Base-by-base conservation (phyloP, 176 grass and related monocot genomes). In the Tillandsia leiboldiana region DNA sequence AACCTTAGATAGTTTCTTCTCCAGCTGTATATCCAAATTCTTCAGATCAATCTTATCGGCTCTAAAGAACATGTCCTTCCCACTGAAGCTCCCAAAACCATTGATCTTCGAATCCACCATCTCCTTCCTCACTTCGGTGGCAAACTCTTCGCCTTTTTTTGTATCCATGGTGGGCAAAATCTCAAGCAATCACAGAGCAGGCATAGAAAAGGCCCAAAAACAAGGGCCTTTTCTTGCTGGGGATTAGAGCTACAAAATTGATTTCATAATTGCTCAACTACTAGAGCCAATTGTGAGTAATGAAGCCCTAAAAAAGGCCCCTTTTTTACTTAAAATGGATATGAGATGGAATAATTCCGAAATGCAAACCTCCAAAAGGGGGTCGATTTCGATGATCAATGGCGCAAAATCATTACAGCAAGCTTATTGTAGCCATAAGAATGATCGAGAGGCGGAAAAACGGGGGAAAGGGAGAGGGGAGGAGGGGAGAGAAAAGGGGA, bases 41-140 rank as follows among this genome's bases (percentile, higher is more conserved):
- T 78, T 85, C 15, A 92, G 82, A 63, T 92, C 93, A 52, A 97
- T 73, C 26, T 62, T 70, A 66, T 97, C 93, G 66, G 86, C 89
- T 48, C 89, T 78, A 11, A 91, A 51, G 65, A 90, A 90, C 65
- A 85, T 15, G 11, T 80, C 86, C 51, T 86, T 87, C 58, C 75
- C 75, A 24, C 66, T 65, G 18, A 67, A 51, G 62, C 72, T 72
- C n/a, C 67, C 65, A 26, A 50, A 10, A 33, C 33, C 42, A 6
- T 69, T 69, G 18, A 62, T 24, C 51, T 56, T 75, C 42, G 50
- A 53, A 50, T 69, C 13, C 50, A 51, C 53, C 48, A 17, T 10
- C 1, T 50, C 42, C 65, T 69, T 78, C 76, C 28, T 77, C 22
- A 29, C 9, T 10, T 77, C 48, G 0, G 48, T 53, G 0, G 48